Conservation (phyloP, 805 yeast species). For the Wickerhamiella australiensis region DNA sequence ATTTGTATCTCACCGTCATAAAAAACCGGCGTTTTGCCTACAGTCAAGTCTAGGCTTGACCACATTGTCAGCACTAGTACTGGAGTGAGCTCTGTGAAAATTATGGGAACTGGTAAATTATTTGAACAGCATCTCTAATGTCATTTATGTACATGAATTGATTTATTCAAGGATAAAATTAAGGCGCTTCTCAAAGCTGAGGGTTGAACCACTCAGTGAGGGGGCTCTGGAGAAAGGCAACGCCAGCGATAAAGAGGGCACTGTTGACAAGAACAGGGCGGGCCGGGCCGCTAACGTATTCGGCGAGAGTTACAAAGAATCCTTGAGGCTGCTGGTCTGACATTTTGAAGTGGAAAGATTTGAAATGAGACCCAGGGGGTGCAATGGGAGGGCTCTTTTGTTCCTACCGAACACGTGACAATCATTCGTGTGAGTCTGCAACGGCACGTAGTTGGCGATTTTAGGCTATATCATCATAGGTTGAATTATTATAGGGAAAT, state of each 20-base stretch:
- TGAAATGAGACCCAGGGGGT: neutral
- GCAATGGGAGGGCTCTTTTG: neutral
- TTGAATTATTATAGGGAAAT: too few species aligned
- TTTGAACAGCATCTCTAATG: neutral
- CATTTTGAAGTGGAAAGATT: neutral
- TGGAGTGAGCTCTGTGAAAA: neutral
- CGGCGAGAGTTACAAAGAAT: constrained; percentile 18
- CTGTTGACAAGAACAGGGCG: constrained; percentile 20
- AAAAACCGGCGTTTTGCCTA: constrained; percentile 28
- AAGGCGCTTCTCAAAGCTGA: constrained; percentile 21
- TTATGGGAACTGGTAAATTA: neutral
- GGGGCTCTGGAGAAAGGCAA: constrained; percentile 30
- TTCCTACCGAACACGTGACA: neutral
- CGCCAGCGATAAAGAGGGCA: constrained; percentile 27
- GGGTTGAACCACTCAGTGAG: constrained; percentile 32
- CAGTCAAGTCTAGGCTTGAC: constrained; percentile 24
- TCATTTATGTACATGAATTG: constrained; percentile 10
- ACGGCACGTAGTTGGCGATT: too few species aligned
- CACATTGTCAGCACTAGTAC: constrained; percentile 7
- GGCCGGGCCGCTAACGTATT: constrained; percentile 21
- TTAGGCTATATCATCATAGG: too few species aligned
- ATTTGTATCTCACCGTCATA: constrained; percentile 38
- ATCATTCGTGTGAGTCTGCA: too few species aligned
- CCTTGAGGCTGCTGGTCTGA: neutral
- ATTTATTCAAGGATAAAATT: neutral